phyloP scores from a whole-genome alignment of 2,329 filamentous ascomycete genomes.

The Sporothrix pseudoabietina region DNA sequence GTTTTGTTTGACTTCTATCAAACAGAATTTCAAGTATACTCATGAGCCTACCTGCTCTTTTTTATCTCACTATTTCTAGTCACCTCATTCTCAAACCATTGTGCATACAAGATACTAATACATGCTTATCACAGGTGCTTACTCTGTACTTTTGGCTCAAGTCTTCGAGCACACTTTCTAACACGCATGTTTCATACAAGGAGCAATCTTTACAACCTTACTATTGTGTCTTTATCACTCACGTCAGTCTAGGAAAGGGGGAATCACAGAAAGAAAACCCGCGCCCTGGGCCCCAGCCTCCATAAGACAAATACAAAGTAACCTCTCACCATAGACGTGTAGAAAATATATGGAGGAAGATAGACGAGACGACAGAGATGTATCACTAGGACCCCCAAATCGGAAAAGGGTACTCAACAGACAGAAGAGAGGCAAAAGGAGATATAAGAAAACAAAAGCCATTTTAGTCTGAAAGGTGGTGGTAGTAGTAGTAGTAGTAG shows the following conservation, averaged over 20 bases:
- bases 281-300: not conserved
- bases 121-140: too few species aligned
- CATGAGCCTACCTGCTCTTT: too few species aligned
- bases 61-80: too few species aligned
- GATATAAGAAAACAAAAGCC: not conserved
- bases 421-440: not conserved
- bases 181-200: too few species aligned
- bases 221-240: too few species aligned
- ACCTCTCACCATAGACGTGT: not conserved
- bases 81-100: too few species aligned
- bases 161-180: too few species aligned
- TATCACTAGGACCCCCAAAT: not conserved
- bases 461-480: conserved; percentile 1
- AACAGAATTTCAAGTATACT: too few species aligned
- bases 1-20: too few species aligned
- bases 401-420: not conserved
- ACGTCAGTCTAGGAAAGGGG: not conserved
- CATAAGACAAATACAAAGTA: not conserved
- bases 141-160: too few species aligned
- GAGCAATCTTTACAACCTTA: too few species aligned
- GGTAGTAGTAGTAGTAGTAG: conserved; percentile 1
- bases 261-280: not conserved
- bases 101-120: too few species aligned
- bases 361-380: not conserved
- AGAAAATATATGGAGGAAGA: not conserved